A percentile compares a stretch with the other conserved stretches of the same genome.
phyloP scores from a whole-genome alignment of 495 filamentous ascomycete genomes.

The Wilcoxina mikolae region DNA sequence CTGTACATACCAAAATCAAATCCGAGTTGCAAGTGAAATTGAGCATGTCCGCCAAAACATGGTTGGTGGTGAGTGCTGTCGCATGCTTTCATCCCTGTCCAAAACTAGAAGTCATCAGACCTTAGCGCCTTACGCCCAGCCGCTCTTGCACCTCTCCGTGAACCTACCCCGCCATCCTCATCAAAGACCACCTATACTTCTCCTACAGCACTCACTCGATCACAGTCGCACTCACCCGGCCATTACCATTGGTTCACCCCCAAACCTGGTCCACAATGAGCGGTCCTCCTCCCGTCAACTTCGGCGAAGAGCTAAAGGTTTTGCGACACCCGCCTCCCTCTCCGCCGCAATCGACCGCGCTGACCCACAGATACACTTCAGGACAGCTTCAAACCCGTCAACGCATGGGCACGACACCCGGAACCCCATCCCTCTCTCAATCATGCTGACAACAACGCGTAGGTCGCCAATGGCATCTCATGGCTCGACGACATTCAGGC shows the following conservation, averaged over 20 bases:
- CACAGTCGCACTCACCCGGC: conserved; percentile 30
- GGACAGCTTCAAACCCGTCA: conserved; percentile 92
- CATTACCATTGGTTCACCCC: background rate
- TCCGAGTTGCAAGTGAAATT: too few relatives aligned
- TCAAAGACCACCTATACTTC: background rate
- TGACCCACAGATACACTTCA: conserved; percentile 29
- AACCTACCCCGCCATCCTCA: conserved; percentile 1
- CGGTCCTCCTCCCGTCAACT: conserved; percentile 38
- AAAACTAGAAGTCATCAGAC: background rate
- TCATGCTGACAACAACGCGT: conserved; percentile 19
- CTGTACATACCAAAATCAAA: too few relatives aligned
- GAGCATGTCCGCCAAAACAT: too few relatives aligned
- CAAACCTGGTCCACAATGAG: background rate
- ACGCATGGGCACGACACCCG: conserved; percentile 54
- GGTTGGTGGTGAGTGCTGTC: background rate
- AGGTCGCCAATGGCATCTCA: conserved; percentile 63
- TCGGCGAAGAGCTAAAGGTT: conserved; percentile 86
- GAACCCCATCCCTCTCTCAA: conserved; percentile 14
- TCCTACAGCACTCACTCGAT: conserved; percentile 10
- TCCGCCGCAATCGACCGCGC: conserved; percentile 9
- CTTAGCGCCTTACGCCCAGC: background rate
- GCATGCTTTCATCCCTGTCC: background rate
- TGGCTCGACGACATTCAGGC: conserved; percentile 96
- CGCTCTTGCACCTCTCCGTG: background rate
- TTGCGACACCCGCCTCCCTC: conserved; percentile 10